Base-by-base conservation (phyloP, 208 protist species). In the Acanthamoeba sp. region DNA sequence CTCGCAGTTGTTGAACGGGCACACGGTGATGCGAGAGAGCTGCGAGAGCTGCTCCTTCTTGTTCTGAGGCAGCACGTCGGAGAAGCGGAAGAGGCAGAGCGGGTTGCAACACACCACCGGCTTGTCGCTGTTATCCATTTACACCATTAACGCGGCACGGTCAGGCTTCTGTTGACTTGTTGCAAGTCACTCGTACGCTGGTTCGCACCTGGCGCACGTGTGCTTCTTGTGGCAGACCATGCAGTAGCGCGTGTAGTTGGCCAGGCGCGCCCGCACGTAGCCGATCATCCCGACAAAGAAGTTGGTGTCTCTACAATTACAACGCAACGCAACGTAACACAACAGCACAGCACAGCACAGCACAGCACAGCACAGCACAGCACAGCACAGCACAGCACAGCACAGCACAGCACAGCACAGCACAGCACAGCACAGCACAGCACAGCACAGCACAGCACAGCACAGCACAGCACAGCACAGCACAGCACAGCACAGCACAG, bases 141-240 rank as follows among this genome's bases (percentile, higher is more conserved):
- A 55, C 48, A 55, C 16, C 48, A 55, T 18, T 12, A 55, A n/a
- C n/a, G n/a, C n/a, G n/a, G n/a, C n/a, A n/a, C n/a, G n/a, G n/a
- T n/a, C n/a, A n/a, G n/a, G n/a, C n/a, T n/a, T n/a, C n/a, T n/a
- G n/a, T n/a, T n/a, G n/a, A n/a, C n/a, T n/a, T n/a, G n/a, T n/a
- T n/a, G n/a, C n/a, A n/a, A n/a, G n/a, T n/a, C n/a, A n/a, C n/a
- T n/a, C n/a, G 45, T 55, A 1, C 48, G 48, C 6, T 9, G 1
- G 45, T 52, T 9, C 45, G 48, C 24, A 55, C 50, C 64, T 71
- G 32, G 29, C 40, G 78, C 78, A 88, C 6, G 45, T 59, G 4
- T 88, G 78, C 34, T 88, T 88, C 78, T 88, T 88, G 78, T 88
- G 78, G 78, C 78, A 88, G 6, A 88, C 34, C 40, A 88, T 88